Percentiles rank a stretch among this genome's conserved stretches.
Evolutionary conservation across 2,329 filamentous ascomycete genomes (phyloP).

Genomic region (Penicillium hesseltinei): DNA sequence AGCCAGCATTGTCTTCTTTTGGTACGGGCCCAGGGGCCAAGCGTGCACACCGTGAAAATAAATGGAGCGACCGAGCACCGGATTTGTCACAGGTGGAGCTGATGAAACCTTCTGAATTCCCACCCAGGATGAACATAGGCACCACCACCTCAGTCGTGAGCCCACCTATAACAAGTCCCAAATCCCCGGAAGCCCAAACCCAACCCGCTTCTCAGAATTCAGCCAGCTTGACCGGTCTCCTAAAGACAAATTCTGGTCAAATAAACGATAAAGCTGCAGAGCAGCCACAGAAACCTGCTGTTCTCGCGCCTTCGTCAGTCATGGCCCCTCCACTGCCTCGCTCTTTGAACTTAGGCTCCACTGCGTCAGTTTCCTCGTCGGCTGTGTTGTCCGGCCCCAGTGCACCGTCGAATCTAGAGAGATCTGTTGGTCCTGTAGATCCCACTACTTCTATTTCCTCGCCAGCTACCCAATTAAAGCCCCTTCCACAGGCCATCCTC

Average conservation of each 20-base stretch:
- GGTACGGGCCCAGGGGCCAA: background rate
- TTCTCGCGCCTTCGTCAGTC: background rate
- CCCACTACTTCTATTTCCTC: no score
- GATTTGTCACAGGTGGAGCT: conserved; percentile 38
- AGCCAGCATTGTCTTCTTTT: background rate
- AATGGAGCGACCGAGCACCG: conserved; percentile 35
- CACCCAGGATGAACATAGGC: conserved; percentile 9
- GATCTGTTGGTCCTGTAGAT: background rate
- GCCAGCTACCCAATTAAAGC: background rate
- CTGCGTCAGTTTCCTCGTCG: background rate
- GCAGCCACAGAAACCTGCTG: background rate
- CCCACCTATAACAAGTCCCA: background rate
- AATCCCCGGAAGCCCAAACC: background rate
- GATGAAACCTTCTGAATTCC: conserved; percentile 36
- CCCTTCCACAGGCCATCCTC: background rate
- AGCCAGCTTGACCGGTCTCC: background rate
- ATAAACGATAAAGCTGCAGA: background rate
- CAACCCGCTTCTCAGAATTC: background rate
- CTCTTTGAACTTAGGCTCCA: background rate
- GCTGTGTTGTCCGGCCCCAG: background rate
- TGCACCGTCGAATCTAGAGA: background rate
- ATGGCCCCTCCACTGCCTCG: background rate
- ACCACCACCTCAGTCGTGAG: background rate
- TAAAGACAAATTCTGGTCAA: background rate
- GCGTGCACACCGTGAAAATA: background rate